Percentiles rank a stretch among this genome's conserved stretches.
phyloP scores from a whole-genome alignment of 768 basidiomycete species.

The Rhodotorula diobovata region DNA sequence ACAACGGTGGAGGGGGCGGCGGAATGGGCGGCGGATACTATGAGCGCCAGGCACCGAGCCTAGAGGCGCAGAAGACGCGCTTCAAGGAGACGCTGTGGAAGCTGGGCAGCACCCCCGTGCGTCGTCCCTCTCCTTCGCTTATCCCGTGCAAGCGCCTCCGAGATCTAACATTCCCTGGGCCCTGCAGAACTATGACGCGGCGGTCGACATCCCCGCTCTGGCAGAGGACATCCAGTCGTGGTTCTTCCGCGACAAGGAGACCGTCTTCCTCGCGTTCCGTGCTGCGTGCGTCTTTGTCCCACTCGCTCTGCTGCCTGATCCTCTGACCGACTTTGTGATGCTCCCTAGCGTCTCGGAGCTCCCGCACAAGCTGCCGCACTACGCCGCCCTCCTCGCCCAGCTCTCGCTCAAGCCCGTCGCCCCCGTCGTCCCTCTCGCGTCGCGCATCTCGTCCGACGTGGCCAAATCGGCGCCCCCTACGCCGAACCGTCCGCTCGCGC shows the following conservation, averaged over 20 bases:
- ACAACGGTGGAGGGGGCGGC: conserved; percentile 16
- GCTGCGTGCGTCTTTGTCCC: conserved; percentile 44
- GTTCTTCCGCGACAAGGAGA: conserved; percentile 45
- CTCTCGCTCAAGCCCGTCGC: conserved; percentile 48
- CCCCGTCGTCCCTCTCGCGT: neutral
- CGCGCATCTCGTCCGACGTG: conserved; percentile 27
- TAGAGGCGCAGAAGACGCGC: conserved; percentile 40
- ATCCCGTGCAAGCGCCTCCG: neutral
- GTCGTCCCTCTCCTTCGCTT: neutral
- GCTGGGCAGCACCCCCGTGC: conserved; percentile 44
- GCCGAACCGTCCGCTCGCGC: neutral
- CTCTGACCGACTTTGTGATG: neutral
- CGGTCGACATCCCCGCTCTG: conserved; percentile 46
- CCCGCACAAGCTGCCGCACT: conserved; percentile 87
- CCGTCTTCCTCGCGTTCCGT: conserved; percentile 48
- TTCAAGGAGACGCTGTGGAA: conserved; percentile 46
- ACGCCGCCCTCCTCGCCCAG: conserved; percentile 70
- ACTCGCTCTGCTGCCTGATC: neutral
- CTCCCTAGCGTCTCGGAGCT: conserved; percentile 60
- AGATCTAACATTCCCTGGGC: neutral
- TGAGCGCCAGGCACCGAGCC: conserved; percentile 21
- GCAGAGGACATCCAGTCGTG: conserved; percentile 43
- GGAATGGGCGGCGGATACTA: conserved; percentile 8
- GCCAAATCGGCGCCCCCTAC: neutral
- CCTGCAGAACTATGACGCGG: conserved; percentile 48